A percentile compares a stretch with the other conserved stretches of the same genome.
phyloP scores from a whole-genome alignment of 257 asterid species.

The Anisodus acutangulus region DNA sequence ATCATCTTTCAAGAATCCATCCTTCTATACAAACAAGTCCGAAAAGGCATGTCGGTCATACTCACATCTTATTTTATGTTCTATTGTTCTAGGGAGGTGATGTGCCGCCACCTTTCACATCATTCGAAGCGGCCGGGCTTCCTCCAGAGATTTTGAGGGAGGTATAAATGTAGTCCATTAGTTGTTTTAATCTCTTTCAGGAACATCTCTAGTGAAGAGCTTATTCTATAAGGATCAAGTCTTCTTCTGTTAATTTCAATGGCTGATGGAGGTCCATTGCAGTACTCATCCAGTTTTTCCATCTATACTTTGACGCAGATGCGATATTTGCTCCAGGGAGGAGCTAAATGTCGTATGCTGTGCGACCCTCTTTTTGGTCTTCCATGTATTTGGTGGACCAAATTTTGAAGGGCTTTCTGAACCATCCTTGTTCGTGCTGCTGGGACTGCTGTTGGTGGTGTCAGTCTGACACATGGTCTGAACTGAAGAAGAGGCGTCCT shows the following conservation, averaged over 20 bases:
- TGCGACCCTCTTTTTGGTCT: slow-evolving; percentile 68
- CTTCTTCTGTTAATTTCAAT: slow-evolving; percentile 36
- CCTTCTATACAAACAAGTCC: slow-evolving; percentile 15
- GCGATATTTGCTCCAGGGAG: slow-evolving; percentile 99
- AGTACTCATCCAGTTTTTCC: slow-evolving; percentile 56
- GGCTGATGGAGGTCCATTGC: slow-evolving; percentile 51
- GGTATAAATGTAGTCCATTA: slow-evolving; percentile 52
- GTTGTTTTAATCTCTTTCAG: slow-evolving; percentile 26
- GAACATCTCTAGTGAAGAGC: neutral
- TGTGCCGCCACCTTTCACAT: slow-evolving; percentile 77
- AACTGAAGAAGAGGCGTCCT: slow-evolving; percentile 85
- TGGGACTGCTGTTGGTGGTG: slow-evolving; percentile 76
- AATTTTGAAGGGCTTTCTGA: slow-evolving; percentile 81
- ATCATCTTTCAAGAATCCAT: slow-evolving; percentile 4
- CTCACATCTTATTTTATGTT: neutral
- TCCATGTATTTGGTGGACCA: slow-evolving; percentile 76
- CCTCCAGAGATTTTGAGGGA: slow-evolving; percentile 88
- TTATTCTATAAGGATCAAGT: neutral
- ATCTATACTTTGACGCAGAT: slow-evolving; percentile 82
- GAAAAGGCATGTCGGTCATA: slow-evolving; percentile 24
- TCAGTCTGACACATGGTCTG: slow-evolving; percentile 76
- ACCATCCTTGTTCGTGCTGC: slow-evolving; percentile 69
- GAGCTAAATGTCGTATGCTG: slow-evolving; percentile 98
- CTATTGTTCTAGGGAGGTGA: slow-evolving; percentile 67
- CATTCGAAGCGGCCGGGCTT: slow-evolving; percentile 80